Conservation (phyloP, 2,329 filamentous ascomycete species). For the Nemania bipapillata region DNA sequence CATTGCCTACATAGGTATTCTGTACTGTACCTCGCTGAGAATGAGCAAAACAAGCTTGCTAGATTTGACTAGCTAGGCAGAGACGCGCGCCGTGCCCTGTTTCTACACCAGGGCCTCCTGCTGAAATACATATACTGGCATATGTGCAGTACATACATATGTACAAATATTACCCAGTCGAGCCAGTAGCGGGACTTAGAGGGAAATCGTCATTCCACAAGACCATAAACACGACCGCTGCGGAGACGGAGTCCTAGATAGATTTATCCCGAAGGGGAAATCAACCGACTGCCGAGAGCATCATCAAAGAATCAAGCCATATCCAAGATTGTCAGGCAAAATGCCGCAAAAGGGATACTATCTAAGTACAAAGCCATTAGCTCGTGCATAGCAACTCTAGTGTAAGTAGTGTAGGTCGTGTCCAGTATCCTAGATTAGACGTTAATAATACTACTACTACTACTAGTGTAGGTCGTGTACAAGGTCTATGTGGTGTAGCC, state of each 20-base stretch:
- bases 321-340: conserved; percentile 20
- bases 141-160: not conserved
- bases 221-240: conserved; percentile 11
- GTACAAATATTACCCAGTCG: not conserved
- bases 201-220: conserved; percentile 2
- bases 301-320: conserved; percentile 17
- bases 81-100: not conserved
- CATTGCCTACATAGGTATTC: not conserved
- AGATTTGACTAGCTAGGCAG: not conserved
- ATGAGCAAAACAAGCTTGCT: conserved; percentile 8
- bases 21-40: not conserved
- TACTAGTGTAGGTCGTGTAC: not conserved
- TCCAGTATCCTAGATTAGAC: no score
- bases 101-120: not conserved
- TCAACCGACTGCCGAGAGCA: conserved; percentile 24
- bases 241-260: conserved; percentile 22
- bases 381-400: not conserved
- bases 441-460: no score
- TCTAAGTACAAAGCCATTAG: conserved; percentile 1
- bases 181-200: conserved; percentile 4
- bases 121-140: not conserved
- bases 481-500: not conserved
- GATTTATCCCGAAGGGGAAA: conserved; percentile 19
- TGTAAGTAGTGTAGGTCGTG: not conserved
- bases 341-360: conserved; percentile 19